Percentiles rank a stretch among this genome's conserved stretches.
These are phyloP conservation scores for Agaricales sp. DNA, from an alignment of 1,284 basidiomycete species.

Conservation along the genomic window DNA sequence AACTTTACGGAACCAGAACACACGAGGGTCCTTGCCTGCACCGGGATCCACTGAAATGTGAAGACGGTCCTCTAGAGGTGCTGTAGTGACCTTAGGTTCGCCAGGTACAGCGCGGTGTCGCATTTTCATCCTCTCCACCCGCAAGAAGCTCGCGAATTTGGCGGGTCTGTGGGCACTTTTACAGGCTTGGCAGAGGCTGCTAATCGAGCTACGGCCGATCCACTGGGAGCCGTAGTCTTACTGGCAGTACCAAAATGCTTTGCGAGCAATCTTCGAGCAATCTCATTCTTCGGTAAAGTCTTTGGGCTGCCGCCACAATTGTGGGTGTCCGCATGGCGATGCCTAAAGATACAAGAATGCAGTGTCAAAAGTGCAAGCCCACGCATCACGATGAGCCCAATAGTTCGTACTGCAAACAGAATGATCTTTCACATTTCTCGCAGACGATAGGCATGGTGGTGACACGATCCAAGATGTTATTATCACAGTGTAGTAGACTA, in stretches of 20 bases:
- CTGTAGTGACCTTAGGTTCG: conserved; percentile 42
- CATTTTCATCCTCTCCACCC: conserved; percentile 62
- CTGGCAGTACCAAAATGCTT: conserved; percentile 37
- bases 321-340: conserved; percentile 52
- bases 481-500: conserved; percentile 33
- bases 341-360: conserved; percentile 24
- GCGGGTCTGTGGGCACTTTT: conserved; percentile 37
- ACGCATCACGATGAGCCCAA: conserved; percentile 1
- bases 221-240: conserved; percentile 13
- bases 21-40: conserved; percentile 18
- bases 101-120: conserved; percentile 54
- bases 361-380: conserved; percentile 8
- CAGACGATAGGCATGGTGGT: conserved; percentile 30
- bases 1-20: conserved; percentile 5
- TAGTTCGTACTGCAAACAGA: conserved; percentile 46
- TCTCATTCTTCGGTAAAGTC: conserved; percentile 27
- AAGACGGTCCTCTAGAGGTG: conserved; percentile 42
- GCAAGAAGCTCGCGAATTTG: conserved; percentile 42
- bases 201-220: conserved; percentile 7
- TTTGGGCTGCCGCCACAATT: conserved; percentile 24
- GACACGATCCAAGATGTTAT: conserved; percentile 38
- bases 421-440: conserved; percentile 40
- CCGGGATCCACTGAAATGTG: conserved; percentile 35
- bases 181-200: conserved; percentile 13
- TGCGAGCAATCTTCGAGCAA: conserved; percentile 41